phyloP scores from a whole-genome alignment of 1,284 basidiomycete genomes.

The Sphaerobolus stellatus region DNA sequence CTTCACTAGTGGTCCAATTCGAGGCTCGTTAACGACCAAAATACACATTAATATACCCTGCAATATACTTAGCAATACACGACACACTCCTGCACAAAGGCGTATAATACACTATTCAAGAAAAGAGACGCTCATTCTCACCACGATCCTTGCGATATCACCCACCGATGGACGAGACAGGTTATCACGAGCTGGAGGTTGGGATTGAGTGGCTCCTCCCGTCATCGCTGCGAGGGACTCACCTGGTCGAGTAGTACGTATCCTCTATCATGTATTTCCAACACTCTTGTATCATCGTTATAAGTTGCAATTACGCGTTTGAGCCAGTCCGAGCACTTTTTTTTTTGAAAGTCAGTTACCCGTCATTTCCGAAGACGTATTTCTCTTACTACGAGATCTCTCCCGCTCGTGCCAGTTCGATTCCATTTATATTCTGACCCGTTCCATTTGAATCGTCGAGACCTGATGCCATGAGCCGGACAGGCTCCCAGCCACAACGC shows the following conservation, averaged over 20 bases:
- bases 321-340: slow-evolving; percentile 53
- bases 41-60: too few relatives aligned
- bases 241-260: slow-evolving; percentile 47
- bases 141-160: slow-evolving; percentile 44
- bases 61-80: neutral
- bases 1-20: slow-evolving; percentile 75
- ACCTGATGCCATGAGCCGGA: slow-evolving; percentile 32
- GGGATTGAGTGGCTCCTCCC: neutral
- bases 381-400: slow-evolving; percentile 47
- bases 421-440: slow-evolving; percentile 62
- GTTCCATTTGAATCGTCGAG: slow-evolving; percentile 53
- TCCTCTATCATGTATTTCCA: slow-evolving; percentile 40
- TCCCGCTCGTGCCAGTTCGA: slow-evolving; percentile 39
- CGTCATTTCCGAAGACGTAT: slow-evolving; percentile 4
- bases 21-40: slow-evolving; percentile 83
- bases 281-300: slow-evolving; percentile 45
- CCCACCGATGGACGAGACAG: slow-evolving; percentile 55
- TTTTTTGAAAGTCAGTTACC: slow-evolving; percentile 8
- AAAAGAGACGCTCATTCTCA: slow-evolving; percentile 21
- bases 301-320: slow-evolving; percentile 36
- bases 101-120: neutral
- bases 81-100: slow-evolving; percentile 19
- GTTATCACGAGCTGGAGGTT: slow-evolving; percentile 35
- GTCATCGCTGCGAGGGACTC: neutral
- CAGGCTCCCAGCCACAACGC: neutral